Percentiles rank a stretch among this genome's conserved stretches.
Evolutionary conservation across 1,284 basidiomycete species (phyloP).

Genomic region (Ceratobasidium sp.): DNA sequence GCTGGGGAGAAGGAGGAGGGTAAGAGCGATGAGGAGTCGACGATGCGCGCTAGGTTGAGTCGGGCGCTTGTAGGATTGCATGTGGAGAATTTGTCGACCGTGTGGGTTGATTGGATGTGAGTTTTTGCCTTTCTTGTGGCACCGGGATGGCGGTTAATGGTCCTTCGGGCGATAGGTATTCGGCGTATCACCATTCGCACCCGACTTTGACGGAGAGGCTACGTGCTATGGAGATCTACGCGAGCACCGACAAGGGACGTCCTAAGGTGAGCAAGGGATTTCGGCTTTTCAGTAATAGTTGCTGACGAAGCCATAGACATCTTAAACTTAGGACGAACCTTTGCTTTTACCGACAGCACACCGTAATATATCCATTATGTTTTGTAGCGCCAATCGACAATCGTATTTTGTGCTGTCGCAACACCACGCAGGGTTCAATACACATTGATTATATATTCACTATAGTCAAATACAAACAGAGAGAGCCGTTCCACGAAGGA

Average conservation of each 20-base stretch:
- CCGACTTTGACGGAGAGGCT: slow-evolving; percentile 89
- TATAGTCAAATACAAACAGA: background rate
- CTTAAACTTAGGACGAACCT: background rate
- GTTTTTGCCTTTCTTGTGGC: slow-evolving; percentile 51
- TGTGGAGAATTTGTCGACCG: slow-evolving; percentile 89
- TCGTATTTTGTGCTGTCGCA: background rate
- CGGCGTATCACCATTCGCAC: slow-evolving; percentile 92
- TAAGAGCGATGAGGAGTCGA: slow-evolving; percentile 53
- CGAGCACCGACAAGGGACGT: slow-evolving; percentile 24
- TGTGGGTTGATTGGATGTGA: slow-evolving; percentile 90
- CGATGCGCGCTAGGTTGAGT: slow-evolving; percentile 83
- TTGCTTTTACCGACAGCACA: background rate
- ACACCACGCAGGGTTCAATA: background rate
- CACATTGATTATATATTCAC: slow-evolving; percentile 5
- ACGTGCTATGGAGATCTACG: slow-evolving; percentile 74
- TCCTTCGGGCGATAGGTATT: slow-evolving; percentile 65
- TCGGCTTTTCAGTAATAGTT: background rate
- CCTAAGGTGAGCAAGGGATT: slow-evolving; percentile 14
- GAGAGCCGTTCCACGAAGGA: slow-evolving; percentile 15
- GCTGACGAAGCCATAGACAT: slow-evolving; percentile 6
- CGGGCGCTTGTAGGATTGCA: slow-evolving; percentile 84
- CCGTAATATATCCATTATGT: background rate
- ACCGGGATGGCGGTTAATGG: background rate
- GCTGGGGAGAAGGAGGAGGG: slow-evolving; percentile 56
- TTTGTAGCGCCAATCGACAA: background rate